Evolutionary conservation across 2,329 filamentous ascomycete genomes (phyloP), one percentile per base, ranked within the genome.

Genomic region (Epicoccum sorghinum): DNA sequence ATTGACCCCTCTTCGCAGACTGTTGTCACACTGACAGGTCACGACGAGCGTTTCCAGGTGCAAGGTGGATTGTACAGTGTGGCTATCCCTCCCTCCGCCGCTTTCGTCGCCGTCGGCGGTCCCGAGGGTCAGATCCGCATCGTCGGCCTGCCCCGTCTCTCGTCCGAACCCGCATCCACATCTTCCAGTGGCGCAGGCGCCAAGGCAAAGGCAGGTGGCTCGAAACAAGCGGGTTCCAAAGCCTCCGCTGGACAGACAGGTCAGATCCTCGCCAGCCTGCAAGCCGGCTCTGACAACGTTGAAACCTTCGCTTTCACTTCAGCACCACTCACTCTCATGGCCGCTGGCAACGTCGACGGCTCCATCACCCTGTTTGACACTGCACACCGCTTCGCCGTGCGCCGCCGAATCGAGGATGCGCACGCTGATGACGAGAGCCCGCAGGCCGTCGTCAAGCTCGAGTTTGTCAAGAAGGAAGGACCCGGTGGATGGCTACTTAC

Each of bases 31-130:
- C 81, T 97, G 40, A 96, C 90, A 1, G 83, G 83, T 0, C 82
- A 86, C 12, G 95, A 99, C 76, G 90, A 96, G 79, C 87, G 95
- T 41, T 99, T 99, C 78, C 87, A 86, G 29, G 89, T 98, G 44
- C 90, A 96, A 54, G 95, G 93, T 23, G 95, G 95, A 0, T 81
- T 99, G 1, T 98, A 92, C 82, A 91, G 89, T 35, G 85, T 97
- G 32, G 91, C 90, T 14, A 80, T 97, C 60, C 89, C 93, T 5
- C 92, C 93, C 0, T 86, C 85, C 13, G 89, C 91, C 35, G 80
- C 88, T 0, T 89, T 96, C 59, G 86, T 92, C 1, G 93, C 91
- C 0, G 90, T 91, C 0, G 95, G 95, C 52, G 95, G 95, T 56
- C 93, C 91, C 0, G 90, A 88, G 52, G 95, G 95, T 25, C 84